These are phyloP conservation scores for Tylopilus balloui DNA, from an alignment of 768 basidiomycete genomes.

Conservation along the genomic window DNA sequence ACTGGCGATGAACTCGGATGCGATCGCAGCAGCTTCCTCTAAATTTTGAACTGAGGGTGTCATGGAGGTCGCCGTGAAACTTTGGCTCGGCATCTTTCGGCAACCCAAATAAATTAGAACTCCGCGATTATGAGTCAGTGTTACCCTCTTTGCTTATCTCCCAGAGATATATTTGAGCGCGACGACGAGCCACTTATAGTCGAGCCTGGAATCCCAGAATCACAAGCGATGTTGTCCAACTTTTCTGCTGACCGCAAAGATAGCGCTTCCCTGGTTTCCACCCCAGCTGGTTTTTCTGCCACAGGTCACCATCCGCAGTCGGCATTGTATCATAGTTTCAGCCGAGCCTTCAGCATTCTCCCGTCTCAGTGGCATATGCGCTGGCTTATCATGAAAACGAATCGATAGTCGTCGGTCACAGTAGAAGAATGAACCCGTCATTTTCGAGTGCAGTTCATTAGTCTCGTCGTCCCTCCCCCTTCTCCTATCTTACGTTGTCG, in stretches of 20 bases:
- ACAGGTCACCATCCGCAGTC: constrained; percentile 2
- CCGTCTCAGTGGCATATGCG: neutral
- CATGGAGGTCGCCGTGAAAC: constrained; percentile 22
- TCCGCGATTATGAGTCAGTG: constrained; percentile 24
- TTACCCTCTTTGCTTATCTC: neutral
- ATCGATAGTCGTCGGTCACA: neutral
- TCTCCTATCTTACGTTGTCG: neutral
- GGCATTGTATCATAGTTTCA: constrained; percentile 1
- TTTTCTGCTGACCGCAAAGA: neutral
- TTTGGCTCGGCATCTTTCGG: constrained; percentile 11
- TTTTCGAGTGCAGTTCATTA: neutral
- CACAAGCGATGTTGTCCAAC: too few relatives aligned
- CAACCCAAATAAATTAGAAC: constrained; percentile 13
- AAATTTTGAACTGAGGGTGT: constrained; percentile 35
- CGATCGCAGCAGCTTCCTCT: constrained; percentile 47
- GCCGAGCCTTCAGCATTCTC: neutral
- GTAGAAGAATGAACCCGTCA: neutral
- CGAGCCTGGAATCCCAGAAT: constrained; percentile 5
- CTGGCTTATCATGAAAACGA: neutral
- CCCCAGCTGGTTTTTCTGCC: neutral
- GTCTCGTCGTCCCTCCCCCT: neutral
- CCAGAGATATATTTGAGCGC: neutral
- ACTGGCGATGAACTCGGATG: constrained; percentile 49
- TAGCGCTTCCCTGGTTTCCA: neutral
- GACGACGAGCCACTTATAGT: neutral